Evolutionary conservation across 2,329 filamentous ascomycete genomes (phyloP).

Genomic region (Nemania abortiva): DNA sequence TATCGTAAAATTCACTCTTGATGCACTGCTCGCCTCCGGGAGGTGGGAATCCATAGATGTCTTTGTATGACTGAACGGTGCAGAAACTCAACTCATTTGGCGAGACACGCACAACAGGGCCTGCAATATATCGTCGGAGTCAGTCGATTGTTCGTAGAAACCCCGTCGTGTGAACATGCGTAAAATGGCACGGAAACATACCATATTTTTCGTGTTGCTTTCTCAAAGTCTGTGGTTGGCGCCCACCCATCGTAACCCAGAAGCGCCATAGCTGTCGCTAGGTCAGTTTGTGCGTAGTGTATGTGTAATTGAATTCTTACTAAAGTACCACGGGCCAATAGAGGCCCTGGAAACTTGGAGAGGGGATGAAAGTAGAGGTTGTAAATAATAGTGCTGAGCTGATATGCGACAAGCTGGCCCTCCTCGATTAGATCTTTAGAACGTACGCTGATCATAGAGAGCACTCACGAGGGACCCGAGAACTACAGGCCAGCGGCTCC

Average conservation of each 20-base stretch:
- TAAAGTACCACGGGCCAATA: slow-evolving; percentile 25
- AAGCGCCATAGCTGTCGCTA: slow-evolving; percentile 39
- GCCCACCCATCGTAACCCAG: slow-evolving; percentile 36
- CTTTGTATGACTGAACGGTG: slow-evolving; percentile 31
- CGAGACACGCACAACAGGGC: slow-evolving; percentile 38
- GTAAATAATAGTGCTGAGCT: slow-evolving; percentile 32
- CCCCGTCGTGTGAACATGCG: slow-evolving; percentile 1
- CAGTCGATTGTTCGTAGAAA: background rate
- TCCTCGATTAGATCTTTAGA: background rate
- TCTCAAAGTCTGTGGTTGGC: slow-evolving; percentile 27
- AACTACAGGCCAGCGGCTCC: background rate
- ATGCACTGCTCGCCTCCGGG: slow-evolving; percentile 24
- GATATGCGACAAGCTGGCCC: slow-evolving; percentile 4
- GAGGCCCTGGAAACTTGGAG: slow-evolving; percentile 37
- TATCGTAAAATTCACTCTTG: slow-evolving; percentile 42
- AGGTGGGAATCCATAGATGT: slow-evolving; percentile 38
- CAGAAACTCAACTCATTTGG: slow-evolving; percentile 41
- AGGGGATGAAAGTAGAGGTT: slow-evolving; percentile 43
- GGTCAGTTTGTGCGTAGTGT: background rate
- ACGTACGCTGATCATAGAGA: background rate
- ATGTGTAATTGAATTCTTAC: slow-evolving; percentile 21
- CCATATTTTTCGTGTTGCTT: slow-evolving; percentile 36
- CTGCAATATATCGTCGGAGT: slow-evolving; percentile 13
- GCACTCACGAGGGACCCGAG: background rate
- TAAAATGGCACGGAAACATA: slow-evolving; percentile 8